Evolutionary conservation across 2,329 filamentous ascomycete species (phyloP).

Genomic region (Apiospora koreana): DNA sequence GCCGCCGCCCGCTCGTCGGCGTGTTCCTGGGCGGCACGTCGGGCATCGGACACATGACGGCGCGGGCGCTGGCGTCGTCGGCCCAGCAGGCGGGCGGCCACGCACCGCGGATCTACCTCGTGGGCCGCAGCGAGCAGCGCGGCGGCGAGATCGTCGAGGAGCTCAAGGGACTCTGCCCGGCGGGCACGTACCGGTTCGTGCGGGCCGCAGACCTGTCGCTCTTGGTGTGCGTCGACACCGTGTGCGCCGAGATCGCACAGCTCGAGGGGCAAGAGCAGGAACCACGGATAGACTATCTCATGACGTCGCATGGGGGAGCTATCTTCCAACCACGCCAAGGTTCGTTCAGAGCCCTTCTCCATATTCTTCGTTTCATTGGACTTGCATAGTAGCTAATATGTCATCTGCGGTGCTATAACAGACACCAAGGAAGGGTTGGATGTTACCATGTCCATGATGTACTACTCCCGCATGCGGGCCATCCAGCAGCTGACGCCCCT

Average conservation of each 20-base stretch:
- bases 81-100: background rate
- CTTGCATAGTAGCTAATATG: background rate
- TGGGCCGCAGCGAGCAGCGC: slow-evolving; percentile 26
- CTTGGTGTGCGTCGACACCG: slow-evolving; percentile 35
- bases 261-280: slow-evolving; percentile 24
- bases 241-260: slow-evolving; percentile 28
- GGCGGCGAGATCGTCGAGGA: slow-evolving; percentile 29
- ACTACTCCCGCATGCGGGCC: slow-evolving; percentile 34
- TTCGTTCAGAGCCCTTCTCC: background rate
- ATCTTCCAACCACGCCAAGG: background rate
- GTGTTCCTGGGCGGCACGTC: slow-evolving; percentile 13
- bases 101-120: slow-evolving; percentile 19
- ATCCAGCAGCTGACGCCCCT: slow-evolving; percentile 29
- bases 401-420: slow-evolving; percentile 6
- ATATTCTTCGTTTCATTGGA: background rate
- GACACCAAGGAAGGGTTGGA: slow-evolving; percentile 35
- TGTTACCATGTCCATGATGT: slow-evolving; percentile 28
- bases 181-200: slow-evolving; percentile 36
- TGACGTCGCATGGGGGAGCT: slow-evolving; percentile 29
- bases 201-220: slow-evolving; percentile 31
- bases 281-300: slow-evolving; percentile 35
- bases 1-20: background rate
- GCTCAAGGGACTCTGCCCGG: slow-evolving; percentile 28
- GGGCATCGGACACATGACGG: slow-evolving; percentile 12
- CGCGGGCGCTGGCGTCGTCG: background rate